phyloP scores from a whole-genome alignment of 2,329 filamentous ascomycete species.

The Triangularia setosa region DNA sequence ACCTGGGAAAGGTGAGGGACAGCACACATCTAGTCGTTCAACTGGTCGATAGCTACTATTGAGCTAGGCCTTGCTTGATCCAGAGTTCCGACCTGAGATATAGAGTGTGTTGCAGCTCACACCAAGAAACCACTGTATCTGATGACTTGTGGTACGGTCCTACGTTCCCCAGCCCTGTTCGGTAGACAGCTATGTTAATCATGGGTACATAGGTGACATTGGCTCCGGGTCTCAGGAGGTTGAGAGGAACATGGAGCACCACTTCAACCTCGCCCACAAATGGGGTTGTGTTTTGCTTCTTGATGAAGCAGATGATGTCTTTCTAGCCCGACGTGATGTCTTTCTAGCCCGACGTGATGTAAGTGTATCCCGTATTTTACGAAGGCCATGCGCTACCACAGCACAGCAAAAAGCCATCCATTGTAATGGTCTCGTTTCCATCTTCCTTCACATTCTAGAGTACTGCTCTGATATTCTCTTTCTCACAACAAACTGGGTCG shows the following conservation, averaged over 20 bases:
- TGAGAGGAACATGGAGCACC: conserved; percentile 13
- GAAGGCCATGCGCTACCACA: conserved; percentile 26
- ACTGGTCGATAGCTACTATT: no score
- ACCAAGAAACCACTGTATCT: conserved; percentile 24
- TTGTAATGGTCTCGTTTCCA: conserved; percentile 7
- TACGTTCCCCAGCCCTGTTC: not conserved
- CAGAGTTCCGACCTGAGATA: not conserved
- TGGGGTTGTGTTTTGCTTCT: conserved; percentile 23
- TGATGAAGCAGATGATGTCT: conserved; percentile 31
- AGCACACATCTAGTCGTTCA: no score
- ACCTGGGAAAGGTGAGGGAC: conserved; percentile 33
- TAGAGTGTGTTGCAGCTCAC: conserved; percentile 26
- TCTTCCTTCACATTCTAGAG: conserved; percentile 27
- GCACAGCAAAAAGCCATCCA: conserved; percentile 19
- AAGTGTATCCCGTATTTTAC: no score
- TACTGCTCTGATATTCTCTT: conserved; percentile 28
- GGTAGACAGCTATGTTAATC: no score
- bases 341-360: conserved; percentile 22
- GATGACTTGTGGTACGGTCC: conserved; percentile 16
- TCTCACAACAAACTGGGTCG: conserved; percentile 30
- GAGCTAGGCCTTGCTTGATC: no score
- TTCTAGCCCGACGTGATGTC: conserved; percentile 24
- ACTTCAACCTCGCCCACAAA: conserved; percentile 17
- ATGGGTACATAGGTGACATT: conserved; percentile 21
- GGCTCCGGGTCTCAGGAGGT: conserved; percentile 32